Conservation (phyloP, 2,329 filamentous ascomycete genomes). For the Diaporthe citrichinensis region DNA sequence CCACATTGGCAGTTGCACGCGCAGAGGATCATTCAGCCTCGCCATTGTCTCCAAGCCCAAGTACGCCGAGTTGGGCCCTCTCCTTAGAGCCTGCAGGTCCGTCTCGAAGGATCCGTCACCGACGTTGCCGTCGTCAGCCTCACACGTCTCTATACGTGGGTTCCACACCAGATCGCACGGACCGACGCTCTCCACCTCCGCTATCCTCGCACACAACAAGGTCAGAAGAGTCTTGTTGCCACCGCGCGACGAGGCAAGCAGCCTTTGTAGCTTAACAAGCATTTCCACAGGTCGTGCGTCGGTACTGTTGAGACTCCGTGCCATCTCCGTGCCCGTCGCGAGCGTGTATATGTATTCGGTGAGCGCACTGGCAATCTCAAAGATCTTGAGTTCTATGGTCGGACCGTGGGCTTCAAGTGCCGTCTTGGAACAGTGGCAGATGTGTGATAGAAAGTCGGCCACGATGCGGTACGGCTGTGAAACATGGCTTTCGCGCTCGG, state of each 20-base stretch:
- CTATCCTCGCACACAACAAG: slow-evolving; percentile 49
- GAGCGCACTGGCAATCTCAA: slow-evolving; percentile 61
- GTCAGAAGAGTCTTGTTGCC: slow-evolving; percentile 58
- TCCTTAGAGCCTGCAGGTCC: neutral
- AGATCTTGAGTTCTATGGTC: slow-evolving; percentile 63
- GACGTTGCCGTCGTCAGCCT: slow-evolving; percentile 34
- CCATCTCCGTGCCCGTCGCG: slow-evolving; percentile 45
- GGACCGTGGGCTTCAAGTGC: slow-evolving; percentile 65
- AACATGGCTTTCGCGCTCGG: slow-evolving; percentile 45
- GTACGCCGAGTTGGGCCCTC: slow-evolving; percentile 17
- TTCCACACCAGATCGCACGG: slow-evolving; percentile 25
- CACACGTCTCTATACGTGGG: slow-evolving; percentile 30
- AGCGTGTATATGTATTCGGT: slow-evolving; percentile 53
- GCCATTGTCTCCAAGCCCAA: neutral
- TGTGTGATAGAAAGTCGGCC: slow-evolving; percentile 59
- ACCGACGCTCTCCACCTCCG: slow-evolving; percentile 39
- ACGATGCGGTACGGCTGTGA: slow-evolving; percentile 60
- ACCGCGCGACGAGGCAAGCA: slow-evolving; percentile 58
- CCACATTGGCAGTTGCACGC: slow-evolving; percentile 35
- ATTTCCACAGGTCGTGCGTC: slow-evolving; percentile 52
- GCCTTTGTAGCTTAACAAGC: slow-evolving; percentile 54
- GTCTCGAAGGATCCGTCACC: slow-evolving; percentile 15
- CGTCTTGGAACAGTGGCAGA: slow-evolving; percentile 59
- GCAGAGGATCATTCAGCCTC: slow-evolving; percentile 24
- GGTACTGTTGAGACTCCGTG: slow-evolving; percentile 35